These are phyloP conservation scores for Flaveria sonorensis DNA, from an alignment of 129 eudicot species.

Conservation along the genomic window DNA sequence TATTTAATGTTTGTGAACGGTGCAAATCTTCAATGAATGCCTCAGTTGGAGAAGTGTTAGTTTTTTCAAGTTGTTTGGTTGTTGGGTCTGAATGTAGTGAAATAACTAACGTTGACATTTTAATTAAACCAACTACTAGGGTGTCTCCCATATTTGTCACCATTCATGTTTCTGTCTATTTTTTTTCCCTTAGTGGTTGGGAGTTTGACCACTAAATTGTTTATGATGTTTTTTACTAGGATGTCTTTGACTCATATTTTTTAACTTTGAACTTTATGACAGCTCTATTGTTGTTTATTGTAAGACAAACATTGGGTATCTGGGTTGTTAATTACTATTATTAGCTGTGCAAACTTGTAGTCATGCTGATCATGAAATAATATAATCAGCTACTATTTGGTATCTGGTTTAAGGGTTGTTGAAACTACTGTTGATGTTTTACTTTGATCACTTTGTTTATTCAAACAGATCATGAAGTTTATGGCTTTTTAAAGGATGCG, in stretches of 20 bases:
- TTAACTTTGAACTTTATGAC: not conserved
- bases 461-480: constrained; percentile 11
- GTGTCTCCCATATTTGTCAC: too few species aligned
- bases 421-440: not conserved
- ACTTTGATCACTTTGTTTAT: constrained; percentile 1
- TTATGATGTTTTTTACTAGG: not conserved
- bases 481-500: constrained; percentile 22
- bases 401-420: not conserved
- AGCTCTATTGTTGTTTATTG: not conserved
- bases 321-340: too few species aligned
- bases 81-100: too few species aligned
- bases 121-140: too few species aligned
- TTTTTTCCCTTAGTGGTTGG: not conserved
- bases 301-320: too few species aligned
- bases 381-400: not conserved
- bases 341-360: not conserved
- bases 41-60: too few species aligned
- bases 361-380: constrained; percentile 2
- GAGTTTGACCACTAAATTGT: not conserved
- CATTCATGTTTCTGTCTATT: not conserved
- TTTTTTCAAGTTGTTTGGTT: too few species aligned
- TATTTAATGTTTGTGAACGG: too few species aligned
- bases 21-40: too few species aligned
- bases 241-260: not conserved
- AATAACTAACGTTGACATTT: too few species aligned